Evolutionary conservation across 306 rosid species (phyloP).

Genomic region (Cucumis melo): DNA sequence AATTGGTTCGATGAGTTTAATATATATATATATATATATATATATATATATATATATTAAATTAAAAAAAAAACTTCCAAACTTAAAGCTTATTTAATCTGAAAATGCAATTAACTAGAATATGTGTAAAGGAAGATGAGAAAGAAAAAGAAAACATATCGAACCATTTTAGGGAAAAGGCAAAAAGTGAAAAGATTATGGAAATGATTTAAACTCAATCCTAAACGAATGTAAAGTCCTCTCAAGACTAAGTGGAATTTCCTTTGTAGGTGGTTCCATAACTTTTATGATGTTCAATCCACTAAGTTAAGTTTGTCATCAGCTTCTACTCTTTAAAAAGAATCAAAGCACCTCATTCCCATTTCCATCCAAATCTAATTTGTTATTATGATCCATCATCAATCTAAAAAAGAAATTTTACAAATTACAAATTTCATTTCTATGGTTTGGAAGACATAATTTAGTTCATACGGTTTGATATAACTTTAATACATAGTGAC

Average conservation of each 20-base stretch:
- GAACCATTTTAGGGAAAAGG: neutral
- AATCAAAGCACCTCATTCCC: neutral
- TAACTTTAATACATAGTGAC: no score
- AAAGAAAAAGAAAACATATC: no score
- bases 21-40: no score
- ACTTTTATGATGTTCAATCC: constrained; percentile 1
- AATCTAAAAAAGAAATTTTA: neutral
- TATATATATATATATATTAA: no score
- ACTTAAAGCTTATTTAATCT: no score
- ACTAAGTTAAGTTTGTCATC: neutral
- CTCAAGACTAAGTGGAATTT: neutral
- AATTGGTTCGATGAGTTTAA: no score
- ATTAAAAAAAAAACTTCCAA: no score
- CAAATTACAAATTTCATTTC: no score
- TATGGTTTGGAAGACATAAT: no score
- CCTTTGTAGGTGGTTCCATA: neutral
- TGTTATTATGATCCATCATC: neutral
- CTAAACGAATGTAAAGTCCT: neutral
- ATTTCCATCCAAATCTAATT: neutral
- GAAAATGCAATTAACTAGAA: no score
- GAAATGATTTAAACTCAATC: constrained; percentile 1
- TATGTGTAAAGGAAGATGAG: no score
- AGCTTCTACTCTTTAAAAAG: neutral
- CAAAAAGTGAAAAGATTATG: neutral
- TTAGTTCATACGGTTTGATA: no score